Evolutionary conservation across 2,329 filamentous ascomycete species (phyloP), one percentile per base, ranked within the genome.

Genomic region (Cytospora mali): DNA sequence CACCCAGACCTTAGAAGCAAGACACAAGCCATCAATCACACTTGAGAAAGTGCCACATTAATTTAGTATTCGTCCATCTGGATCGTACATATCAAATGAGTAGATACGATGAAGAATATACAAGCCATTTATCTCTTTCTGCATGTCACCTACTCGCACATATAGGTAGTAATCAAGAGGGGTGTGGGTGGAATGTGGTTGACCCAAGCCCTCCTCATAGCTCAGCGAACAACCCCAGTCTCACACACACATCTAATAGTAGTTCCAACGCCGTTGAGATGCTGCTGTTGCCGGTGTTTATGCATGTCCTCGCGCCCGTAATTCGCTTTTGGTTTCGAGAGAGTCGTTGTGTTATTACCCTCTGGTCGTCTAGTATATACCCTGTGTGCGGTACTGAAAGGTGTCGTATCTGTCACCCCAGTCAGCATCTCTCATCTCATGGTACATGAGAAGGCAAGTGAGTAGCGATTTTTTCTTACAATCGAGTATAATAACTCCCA

Each of bases 331-430:
- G 10, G n/a, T 23, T 54, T 35, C n/a, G 42, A 29, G 49, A 62
- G 54, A 33, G n/a, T 58, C 62, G 62, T 65, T 35, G 39, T 49
- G 16, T 55, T 42, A 23, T 50, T 39, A n/a, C 62, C 39, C 13
- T 27, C 33, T 48, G 13, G n/a, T 64, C 62, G 59, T 66, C 69
- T 84, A 94, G 76, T 94, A 94, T 76, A 94, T 94, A 69, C 91
- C 91, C 76, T 94, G 91, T 39, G 91, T 93, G 71, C 91, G 86
- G 77, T 94, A 94, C 79, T 94, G 91, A 79, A 93, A 94, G 66
- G 90, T 92, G 76, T 93, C 90, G 72, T 93, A 92, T 76, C 89
- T 92, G 56, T 49, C 3, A 39, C 55, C 48, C 7, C 1, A 31
- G 61, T 69, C 48, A 65, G 50, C 25, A 18, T 14, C 39, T 11